Base-by-base conservation (phyloP, 805 yeast genomes). In the Candida jianshihensis region DNA sequence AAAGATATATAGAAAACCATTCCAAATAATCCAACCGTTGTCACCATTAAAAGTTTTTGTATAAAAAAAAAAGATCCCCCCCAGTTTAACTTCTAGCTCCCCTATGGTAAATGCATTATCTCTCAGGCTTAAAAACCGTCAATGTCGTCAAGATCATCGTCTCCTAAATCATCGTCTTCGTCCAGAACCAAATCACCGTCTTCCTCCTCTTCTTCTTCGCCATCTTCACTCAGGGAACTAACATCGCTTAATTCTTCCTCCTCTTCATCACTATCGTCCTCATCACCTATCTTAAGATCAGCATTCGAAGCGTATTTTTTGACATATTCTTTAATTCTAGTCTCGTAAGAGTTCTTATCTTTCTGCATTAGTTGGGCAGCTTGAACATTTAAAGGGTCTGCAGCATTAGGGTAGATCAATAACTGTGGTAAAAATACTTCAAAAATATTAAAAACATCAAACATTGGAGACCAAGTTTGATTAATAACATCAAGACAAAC, bases 391-490 rank as follows among this genome's bases (percentile, higher is more conserved):
- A 90, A 69, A 1, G 98, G 98, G 57, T 90, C 98, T 12, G 90
- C 68, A 2, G 97, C 90, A 53, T 90, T 90, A 15, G 97, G 97
- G 53, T 90, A 92, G 37, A 89, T 74, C 43, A 90, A 66, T 39
- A 90, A 64, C 50, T 94, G 97, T 6, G 98, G 98, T 41, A 90
- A 64, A 63, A 90, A 92, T 55, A 86, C 81, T 53, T 90, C 97
- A 56, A 92, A 86, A 19, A 90, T 84, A 56, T 92, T 92, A 46
- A 80, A 67, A 46, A 92, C 71, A 37, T 92, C 97, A 66, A 88
- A 90, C 87, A 90, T 84, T 2, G 98, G 97, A 29, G 95, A 84
- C 98, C 98, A 90, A 1, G 97, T 87, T 55, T 90, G 96, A 57
- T 90, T 90, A 44, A 90, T 89, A 14, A 92, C 97, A 57, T 90